Conservation (phyloP, 106 monocot species). For the Amphibolis antarctica region DNA sequence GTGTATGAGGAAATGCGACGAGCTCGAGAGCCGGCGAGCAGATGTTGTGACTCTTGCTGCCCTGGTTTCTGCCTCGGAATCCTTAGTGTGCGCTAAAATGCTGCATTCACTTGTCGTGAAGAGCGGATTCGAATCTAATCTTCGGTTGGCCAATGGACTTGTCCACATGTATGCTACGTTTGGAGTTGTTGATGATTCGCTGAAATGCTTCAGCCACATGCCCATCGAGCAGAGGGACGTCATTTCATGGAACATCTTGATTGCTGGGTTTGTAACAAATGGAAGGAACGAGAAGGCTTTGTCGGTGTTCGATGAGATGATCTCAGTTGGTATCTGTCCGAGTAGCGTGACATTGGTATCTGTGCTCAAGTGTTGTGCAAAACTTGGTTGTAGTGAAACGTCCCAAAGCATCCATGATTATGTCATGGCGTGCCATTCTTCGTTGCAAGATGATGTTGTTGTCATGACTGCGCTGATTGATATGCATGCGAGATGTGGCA, state of each 20-base stretch:
- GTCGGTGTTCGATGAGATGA: constrained; percentile 15
- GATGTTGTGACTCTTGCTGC: constrained; percentile 10
- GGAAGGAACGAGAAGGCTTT: constrained; percentile 1
- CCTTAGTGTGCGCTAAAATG: background rate
- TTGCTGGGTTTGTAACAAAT: constrained; percentile 10
- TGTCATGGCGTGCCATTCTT: background rate
- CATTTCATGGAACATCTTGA: constrained; percentile 17
- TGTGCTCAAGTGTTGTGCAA: constrained; percentile 12
- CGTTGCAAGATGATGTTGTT: constrained; percentile 2
- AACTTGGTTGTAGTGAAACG: constrained; percentile 6
- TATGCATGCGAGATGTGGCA: constrained; percentile 37
- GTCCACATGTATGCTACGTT: constrained; percentile 6
- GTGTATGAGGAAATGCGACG: constrained; percentile 3
- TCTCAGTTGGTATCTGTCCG: background rate
- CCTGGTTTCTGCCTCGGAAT: background rate
- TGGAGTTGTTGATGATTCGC: constrained; percentile 1
- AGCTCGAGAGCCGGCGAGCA: background rate
- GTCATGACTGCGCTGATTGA: constrained; percentile 22
- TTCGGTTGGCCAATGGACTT: constrained; percentile 4
- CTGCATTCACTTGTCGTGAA: constrained; percentile 11
- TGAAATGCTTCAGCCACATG: background rate
- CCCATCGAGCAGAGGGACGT: constrained; percentile 4
- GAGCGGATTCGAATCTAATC: constrained; percentile 1
- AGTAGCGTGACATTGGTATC: constrained; percentile 14
- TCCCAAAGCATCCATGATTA: constrained; percentile 3